A percentile compares a stretch with the other conserved stretches of the same genome.
These are phyloP conservation scores for Pichia gijzeniarum DNA, from an alignment of 805 yeast species.

Conservation along the genomic window DNA sequence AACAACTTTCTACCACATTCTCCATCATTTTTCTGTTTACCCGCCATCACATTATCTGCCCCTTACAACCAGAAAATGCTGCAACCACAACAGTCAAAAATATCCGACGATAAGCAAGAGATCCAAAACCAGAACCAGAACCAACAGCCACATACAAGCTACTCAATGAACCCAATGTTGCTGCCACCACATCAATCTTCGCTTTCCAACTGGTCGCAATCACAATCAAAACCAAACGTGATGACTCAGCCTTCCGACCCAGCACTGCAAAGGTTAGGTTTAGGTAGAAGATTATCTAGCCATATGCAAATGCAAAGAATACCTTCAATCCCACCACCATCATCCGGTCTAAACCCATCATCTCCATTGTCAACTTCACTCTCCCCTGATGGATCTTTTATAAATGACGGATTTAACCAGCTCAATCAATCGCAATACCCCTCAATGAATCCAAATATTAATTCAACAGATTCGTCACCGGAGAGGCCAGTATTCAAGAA, in stretches of 20 bases:
- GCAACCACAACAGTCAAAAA: constrained; percentile 12
- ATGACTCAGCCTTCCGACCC: constrained; percentile 8
- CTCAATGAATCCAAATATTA: neutral
- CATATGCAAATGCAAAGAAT: constrained; percentile 2
- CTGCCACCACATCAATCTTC: constrained; percentile 1
- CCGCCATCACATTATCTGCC: no score
- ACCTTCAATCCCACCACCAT: neutral
- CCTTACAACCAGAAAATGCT: no score
- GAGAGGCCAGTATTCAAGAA: constrained; percentile 8
- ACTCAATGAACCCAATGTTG: neutral
- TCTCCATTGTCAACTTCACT: constrained; percentile 1
- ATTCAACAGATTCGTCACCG: neutral
- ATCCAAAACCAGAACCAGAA: constrained; percentile 7
- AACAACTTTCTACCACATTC: no score
- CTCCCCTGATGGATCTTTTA: neutral
- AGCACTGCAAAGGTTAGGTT: constrained; percentile 9
- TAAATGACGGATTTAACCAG: neutral
- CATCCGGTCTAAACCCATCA: neutral
- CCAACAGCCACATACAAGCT: neutral
- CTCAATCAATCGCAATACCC: neutral
- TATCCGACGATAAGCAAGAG: no score
- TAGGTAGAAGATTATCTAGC: constrained; percentile 2
- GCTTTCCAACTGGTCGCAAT: neutral
- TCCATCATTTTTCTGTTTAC: no score
- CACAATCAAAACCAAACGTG: neutral